Conservation (phyloP, 768 basidiomycete species). For the Roridomyces roridus region DNA sequence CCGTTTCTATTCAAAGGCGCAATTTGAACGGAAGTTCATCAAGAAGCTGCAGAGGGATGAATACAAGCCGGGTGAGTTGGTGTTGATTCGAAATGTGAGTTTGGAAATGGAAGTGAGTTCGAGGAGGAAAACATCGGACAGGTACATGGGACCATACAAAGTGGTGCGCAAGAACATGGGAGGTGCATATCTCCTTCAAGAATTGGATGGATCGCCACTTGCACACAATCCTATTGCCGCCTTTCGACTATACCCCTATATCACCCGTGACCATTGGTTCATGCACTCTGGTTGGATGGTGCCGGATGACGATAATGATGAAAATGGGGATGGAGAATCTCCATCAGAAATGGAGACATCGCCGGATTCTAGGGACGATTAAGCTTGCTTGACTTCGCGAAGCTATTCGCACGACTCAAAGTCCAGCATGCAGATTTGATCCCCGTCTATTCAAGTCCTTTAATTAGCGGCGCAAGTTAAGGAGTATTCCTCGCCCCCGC, state of each 20-base stretch:
- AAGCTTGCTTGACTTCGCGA: too few relatives aligned
- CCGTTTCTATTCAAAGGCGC: conserved; percentile 25
- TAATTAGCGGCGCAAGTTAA: too few relatives aligned
- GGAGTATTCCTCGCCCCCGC: too few relatives aligned
- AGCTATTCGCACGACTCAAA: too few relatives aligned
- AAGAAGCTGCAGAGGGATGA: conserved; percentile 12
- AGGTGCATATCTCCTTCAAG: conserved; percentile 11
- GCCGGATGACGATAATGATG: neutral
- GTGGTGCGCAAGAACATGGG: conserved; percentile 18
- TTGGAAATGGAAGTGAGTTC: conserved; percentile 15
- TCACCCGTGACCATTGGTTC: conserved; percentile 9
- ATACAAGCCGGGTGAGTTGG: conserved; percentile 27
- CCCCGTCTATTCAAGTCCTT: too few relatives aligned
- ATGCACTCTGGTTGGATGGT: neutral
- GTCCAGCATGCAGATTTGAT: too few relatives aligned
- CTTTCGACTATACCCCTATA: conserved; percentile 3
- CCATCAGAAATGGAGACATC: too few relatives aligned
- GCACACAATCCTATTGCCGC: conserved; percentile 4
- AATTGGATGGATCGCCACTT: conserved; percentile 9
- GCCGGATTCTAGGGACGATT: too few relatives aligned
- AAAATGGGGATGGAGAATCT: neutral
- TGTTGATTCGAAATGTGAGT: conserved; percentile 28
- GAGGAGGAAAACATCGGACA: conserved; percentile 20
- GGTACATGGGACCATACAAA: conserved; percentile 32
- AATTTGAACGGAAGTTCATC: conserved; percentile 28